Percentiles rank a stretch among this genome's conserved stretches.
Evolutionary conservation across 169 alveolate genomes (phyloP).

Genomic region (Pseudocohnilembus persalinus): DNA sequence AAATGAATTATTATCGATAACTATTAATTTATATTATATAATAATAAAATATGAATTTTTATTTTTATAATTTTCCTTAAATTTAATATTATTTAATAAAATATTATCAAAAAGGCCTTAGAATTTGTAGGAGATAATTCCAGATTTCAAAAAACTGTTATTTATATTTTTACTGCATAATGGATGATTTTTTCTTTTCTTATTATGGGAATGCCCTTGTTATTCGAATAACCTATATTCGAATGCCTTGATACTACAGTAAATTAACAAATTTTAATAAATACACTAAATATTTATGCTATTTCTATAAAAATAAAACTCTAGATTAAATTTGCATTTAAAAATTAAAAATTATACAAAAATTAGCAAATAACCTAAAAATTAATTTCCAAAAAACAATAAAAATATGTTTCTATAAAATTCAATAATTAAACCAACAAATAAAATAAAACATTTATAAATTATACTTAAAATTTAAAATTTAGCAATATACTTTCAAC

Average conservation of each 20-base stretch:
- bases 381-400: no score
- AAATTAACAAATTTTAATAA: not conserved
- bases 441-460: no score
- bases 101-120: not conserved
- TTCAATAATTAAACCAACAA: no score
- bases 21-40: no score
- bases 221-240: constrained; percentile 21
- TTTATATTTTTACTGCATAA: not conserved
- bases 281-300: not conserved
- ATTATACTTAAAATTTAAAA: no score
- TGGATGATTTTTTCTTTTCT: constrained; percentile 33
- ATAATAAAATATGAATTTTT: no score
- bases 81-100: not conserved
- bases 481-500: no score
- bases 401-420: no score
- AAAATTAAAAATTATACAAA: not conserved
- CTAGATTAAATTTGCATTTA: not conserved
- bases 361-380: no score
- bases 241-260: not conserved
- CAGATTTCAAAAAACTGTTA: constrained; percentile 13
- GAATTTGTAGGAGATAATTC: constrained; percentile 30
- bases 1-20: no score
- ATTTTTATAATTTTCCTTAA: not conserved
- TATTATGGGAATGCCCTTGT: constrained; percentile 26
- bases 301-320: no score